These are phyloP conservation scores for Hansenula anomala DNA, from an alignment of 1,139 yeast species.

Conservation along the genomic window DNA sequence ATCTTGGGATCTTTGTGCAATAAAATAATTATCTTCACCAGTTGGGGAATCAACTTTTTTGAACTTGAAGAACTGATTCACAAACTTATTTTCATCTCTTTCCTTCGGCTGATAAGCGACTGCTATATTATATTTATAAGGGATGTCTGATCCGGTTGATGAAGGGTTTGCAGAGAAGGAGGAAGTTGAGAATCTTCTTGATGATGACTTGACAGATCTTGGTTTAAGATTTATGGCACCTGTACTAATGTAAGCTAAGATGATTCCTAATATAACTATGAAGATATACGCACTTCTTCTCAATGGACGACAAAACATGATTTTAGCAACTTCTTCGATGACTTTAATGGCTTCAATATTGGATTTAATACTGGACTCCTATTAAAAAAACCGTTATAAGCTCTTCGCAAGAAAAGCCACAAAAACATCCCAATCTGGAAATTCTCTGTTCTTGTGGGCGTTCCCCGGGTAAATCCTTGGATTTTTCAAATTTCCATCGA, in stretches of 20 bases:
- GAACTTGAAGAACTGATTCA: slow-evolving; percentile 28
- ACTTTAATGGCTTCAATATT: neutral
- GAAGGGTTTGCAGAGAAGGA: neutral
- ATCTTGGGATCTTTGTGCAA: slow-evolving; percentile 34
- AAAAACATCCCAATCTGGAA: too few species aligned
- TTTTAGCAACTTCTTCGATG: too few species aligned
- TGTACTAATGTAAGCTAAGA: slow-evolving; percentile 19
- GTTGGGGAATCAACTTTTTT: slow-evolving; percentile 44
- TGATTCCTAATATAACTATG: slow-evolving; percentile 8
- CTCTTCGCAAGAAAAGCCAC: too few species aligned
- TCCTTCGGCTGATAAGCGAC: slow-evolving; percentile 75
- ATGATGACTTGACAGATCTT: neutral
- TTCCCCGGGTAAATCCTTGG: slow-evolving; percentile 1
- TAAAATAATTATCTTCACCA: slow-evolving; percentile 86
- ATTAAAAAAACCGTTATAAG: too few species aligned
- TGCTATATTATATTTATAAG: slow-evolving; percentile 46
- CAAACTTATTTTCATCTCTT: slow-evolving; percentile 40
- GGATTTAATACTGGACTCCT: too few species aligned
- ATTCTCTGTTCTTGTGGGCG: too few species aligned
- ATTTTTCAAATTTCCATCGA: too few species aligned
- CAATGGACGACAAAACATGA: slow-evolving; percentile 13
- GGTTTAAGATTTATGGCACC: slow-evolving; percentile 7
- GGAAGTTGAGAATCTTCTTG: slow-evolving; percentile 1
- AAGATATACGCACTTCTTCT: slow-evolving; percentile 20
- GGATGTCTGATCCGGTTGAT: slow-evolving; percentile 7